A percentile compares a stretch with the other conserved stretches of the same genome.
Conservation (phyloP, 371 early-diverging fungal genomes). For the Rhizopus sp. region DNA sequence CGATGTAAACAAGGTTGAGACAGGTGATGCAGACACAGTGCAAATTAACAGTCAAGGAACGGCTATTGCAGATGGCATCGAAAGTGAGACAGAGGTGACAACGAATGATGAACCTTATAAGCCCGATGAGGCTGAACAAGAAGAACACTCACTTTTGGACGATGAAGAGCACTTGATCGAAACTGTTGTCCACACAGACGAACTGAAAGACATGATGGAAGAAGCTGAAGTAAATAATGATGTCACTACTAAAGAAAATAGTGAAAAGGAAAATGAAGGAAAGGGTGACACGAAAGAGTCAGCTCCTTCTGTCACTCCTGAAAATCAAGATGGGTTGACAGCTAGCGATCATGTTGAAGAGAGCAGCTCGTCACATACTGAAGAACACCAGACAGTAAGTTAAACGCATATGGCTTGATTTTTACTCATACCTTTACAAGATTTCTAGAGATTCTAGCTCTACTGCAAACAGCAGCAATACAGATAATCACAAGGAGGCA, state of each 20-base stretch:
- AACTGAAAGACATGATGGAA: conserved; percentile 3
- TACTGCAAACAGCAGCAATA: background rate
- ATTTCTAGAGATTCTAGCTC: background rate
- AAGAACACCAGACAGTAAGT: background rate
- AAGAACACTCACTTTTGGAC: background rate
- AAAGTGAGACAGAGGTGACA: background rate
- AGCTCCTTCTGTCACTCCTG: background rate
- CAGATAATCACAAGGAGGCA: background rate
- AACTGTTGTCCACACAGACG: conserved; percentile 1
- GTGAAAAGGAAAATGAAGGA: background rate
- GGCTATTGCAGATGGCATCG: background rate
- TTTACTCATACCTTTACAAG: background rate
- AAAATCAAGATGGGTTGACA: background rate
- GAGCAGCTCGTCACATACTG: background rate
- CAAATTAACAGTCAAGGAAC: background rate
- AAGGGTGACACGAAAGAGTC: too few relatives aligned
- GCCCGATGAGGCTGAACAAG: background rate
- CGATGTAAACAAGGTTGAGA: conserved; percentile 4
- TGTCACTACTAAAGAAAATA: conserved; percentile 3
- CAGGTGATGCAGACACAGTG: conserved; percentile 8
- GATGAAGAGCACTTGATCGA: conserved; percentile 1
- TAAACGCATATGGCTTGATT: background rate
- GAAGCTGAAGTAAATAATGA: background rate
- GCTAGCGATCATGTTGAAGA: conserved; percentile 4
- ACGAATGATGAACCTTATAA: background rate